Evolutionary conservation across 345 rosid genomes (phyloP).

Genomic region (Pugionium cornutum): DNA sequence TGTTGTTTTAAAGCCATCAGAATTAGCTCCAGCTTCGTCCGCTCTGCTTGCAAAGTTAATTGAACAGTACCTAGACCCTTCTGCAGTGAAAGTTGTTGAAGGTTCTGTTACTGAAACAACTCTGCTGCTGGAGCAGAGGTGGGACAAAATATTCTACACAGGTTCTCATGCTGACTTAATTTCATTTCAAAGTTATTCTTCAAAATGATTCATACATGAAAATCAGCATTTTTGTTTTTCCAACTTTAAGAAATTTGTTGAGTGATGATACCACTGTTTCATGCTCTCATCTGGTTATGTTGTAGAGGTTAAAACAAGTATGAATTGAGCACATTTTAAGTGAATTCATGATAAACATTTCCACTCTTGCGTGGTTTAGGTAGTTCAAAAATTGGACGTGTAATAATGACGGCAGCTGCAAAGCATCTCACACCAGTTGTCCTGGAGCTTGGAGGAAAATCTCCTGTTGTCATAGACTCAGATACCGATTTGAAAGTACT

Average conservation of each 20-base stretch:
- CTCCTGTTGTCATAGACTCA: conserved; percentile 82
- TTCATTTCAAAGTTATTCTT: neutral
- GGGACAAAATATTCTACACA: conserved; percentile 98
- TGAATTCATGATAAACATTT: neutral
- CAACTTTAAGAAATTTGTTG: neutral
- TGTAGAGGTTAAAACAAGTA: neutral
- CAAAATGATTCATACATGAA: neutral
- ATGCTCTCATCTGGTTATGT: neutral
- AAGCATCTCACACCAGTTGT: conserved; percentile 92
- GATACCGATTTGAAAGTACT: conserved; percentile 64
- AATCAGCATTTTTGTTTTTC: neutral
- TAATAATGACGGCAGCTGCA: conserved; percentile 94
- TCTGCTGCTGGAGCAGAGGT: conserved; percentile 82
- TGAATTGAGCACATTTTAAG: neutral
- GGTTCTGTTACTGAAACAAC: conserved; percentile 78
- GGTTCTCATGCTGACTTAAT: conserved; percentile 45
- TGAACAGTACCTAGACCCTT: conserved; percentile 64
- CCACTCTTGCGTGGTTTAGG: conserved; percentile 53
- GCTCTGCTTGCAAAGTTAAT: conserved; percentile 65
- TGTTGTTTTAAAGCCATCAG: conserved; percentile 89
- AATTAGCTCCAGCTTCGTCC: conserved; percentile 77
- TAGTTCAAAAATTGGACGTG: conserved; percentile 66
- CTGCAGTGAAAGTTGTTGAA: conserved; percentile 75
- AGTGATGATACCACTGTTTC: neutral
- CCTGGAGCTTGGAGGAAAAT: conserved; percentile 96